Evolutionary conservation across 176 grass and related monocot genomes (phyloP).

Genomic region (Leersia perrieri): DNA sequence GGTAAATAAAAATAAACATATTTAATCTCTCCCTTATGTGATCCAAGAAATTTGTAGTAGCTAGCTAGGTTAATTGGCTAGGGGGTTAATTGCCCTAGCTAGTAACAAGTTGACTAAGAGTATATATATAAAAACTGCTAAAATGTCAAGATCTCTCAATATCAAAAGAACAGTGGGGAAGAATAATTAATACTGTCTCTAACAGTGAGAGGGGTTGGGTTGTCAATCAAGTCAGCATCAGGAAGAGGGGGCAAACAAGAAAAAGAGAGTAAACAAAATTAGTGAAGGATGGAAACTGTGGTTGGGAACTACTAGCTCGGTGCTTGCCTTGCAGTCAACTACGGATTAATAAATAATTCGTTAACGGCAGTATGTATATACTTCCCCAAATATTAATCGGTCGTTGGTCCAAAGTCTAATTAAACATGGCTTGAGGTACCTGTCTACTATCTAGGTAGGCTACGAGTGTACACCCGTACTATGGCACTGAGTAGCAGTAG

Average conservation of each 20-base stretch:
- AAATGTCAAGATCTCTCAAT: background rate
- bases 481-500: too few relatives aligned
- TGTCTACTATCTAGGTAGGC: background rate
- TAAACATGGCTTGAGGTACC: background rate
- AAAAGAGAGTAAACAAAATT: background rate
- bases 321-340: slow-evolving; percentile 26
- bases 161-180: slow-evolving; percentile 16
- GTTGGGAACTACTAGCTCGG: slow-evolving; percentile 3
- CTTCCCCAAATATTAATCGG: background rate
- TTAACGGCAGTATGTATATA: background rate
- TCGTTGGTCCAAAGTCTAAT: background rate
- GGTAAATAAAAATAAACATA: background rate
- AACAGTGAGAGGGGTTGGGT: background rate
- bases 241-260: background rate
- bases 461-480: too few relatives aligned
- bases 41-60: background rate
- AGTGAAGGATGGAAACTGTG: background rate
- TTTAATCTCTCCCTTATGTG: background rate
- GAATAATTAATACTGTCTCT: background rate
- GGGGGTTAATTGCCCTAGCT: background rate
- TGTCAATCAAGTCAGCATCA: slow-evolving; percentile 45
- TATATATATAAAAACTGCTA: background rate
- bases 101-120: background rate
- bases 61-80: background rate
- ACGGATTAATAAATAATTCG: background rate